Evolutionary conservation across 129 eudicot species (phyloP), one percentile per base, ranked within the genome.

Genomic region (Flaveria sonorensis): DNA sequence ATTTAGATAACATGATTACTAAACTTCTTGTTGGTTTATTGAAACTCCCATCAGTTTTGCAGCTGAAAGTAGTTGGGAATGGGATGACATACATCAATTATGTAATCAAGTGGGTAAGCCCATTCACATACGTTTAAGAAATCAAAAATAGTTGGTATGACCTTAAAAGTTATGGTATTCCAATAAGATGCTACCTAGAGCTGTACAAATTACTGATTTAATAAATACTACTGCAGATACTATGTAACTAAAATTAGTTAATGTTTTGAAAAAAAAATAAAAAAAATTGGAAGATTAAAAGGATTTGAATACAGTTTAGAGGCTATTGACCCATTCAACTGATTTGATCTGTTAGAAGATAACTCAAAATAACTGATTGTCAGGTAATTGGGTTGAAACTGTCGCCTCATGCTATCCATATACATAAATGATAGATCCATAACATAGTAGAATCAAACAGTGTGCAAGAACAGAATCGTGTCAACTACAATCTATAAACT

Each of bases 31-130:
- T 2, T 2, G 47, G 46, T 30, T 64, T 7, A 64, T 32, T 63
- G 23, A 60, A 24, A 19, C 42, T 32, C 26, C 3, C 42, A 76
- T 52, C 46, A 15, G 19, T 26, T 26, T 62, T 28, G 43, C 68
- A 26, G 68, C 7, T 61, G 68, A 70, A 10, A 64, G 11, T 21
- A 76, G 30, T 70, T 30, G 56, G 43, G 66, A 24, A 60, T 60
- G 66, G 16, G 7, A 13, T 12, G 9, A 4, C 7, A 24, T 59
- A 23, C 65, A 59, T 23, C 65, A 59, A 59, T 8, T 19, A 55
- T 55, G 62, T 10, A 19, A 57, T 60, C 7, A 3, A 4, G 24
- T 48, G 7, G 9, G 26, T 12, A 62, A 15, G n/a, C 19, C 14
- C 51, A 18, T 55, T 63, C 24, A 47, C 30, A 67, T 36, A 48